phyloP scores from a whole-genome alignment of 306 rosid genomes.

The Sicyos baderoa region DNA sequence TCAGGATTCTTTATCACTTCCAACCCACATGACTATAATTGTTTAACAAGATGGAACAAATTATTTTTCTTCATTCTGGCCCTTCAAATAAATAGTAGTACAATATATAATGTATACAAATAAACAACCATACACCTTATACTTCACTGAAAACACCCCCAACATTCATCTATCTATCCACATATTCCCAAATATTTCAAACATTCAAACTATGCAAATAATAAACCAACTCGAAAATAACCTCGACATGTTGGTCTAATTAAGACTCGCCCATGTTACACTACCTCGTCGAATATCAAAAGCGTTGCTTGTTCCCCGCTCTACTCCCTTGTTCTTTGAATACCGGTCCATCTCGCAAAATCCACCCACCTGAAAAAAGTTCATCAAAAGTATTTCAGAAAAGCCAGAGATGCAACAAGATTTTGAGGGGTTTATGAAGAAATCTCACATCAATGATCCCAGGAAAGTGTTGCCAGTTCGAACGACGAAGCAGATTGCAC shows the following conservation, averaged over 20 bases:
- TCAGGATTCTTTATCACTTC: no score
- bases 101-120: neutral
- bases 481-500: slow-evolving; percentile 40
- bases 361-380: slow-evolving; percentile 72
- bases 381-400: neutral
- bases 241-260: neutral
- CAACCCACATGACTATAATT: no score
- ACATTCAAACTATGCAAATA: neutral
- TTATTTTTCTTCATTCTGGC: neutral
- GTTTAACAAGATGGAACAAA: neutral
- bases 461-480: slow-evolving; percentile 52
- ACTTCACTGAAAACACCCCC: no score
- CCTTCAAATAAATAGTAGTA: neutral
- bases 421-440: neutral
- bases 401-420: neutral
- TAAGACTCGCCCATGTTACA: no score
- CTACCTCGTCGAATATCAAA: neutral
- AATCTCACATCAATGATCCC: slow-evolving; percentile 40
- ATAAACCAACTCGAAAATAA: neutral
- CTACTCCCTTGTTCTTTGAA: slow-evolving; percentile 51
- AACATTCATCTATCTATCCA: no score
- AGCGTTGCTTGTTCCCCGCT: neutral
- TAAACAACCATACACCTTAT: neutral
- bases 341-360: slow-evolving; percentile 74
- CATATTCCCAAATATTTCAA: neutral